Base-by-base conservation (phyloP, 1,139 yeast genomes). In the Nakaseomyces nivariensis region DNA sequence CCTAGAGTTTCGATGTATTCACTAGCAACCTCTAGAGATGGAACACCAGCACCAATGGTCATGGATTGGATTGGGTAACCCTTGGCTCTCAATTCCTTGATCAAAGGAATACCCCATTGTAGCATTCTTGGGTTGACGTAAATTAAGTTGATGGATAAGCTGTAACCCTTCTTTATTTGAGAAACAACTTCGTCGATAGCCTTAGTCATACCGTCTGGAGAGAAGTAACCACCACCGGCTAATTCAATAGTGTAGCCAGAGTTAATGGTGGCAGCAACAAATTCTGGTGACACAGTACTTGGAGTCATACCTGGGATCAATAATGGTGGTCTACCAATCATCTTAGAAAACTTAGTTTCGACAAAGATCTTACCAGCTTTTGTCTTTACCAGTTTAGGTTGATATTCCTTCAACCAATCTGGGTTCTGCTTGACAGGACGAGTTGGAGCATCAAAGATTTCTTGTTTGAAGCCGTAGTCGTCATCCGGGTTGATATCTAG, bases 221-320 rank as follows among this genome's bases (percentile, higher is more conserved):
- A 69, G 70, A 92, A 92, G 72, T 92, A 92, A 67, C 97, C 99
- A 75, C 99, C 99, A 70, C 98, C 98, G 49, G 95, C 98, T 63
- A 92, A 77, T 74, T 92, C 99, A 66, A 92, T 88, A 66, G 89
- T 96, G 74, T 90, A 92, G 54, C 99, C 99, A 50, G 97, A 89
- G 66, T 90, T 90, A 65, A 89, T 78, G 37, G 97, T 82, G 40
- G 96, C 95, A 56, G 95, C 83, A 51, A 92, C 92, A 65, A 92
- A 89, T 55, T 87, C 92, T 47, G 98, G 92, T 59, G 88, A 84
- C 51, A 90, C 96, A 29, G 98, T 92, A 47, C 95, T 82, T 64
- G 99, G 99, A 41, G 98, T 92, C 99, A 92, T 92, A 74, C 98
- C 99, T 46, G 98, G 96, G 59, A 92, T 94, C 85, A 94, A 85